These are phyloP conservation scores for Sporodiniella umbellata DNA, from an alignment of 371 early-diverging fungal species.

Conservation along the genomic window DNA sequence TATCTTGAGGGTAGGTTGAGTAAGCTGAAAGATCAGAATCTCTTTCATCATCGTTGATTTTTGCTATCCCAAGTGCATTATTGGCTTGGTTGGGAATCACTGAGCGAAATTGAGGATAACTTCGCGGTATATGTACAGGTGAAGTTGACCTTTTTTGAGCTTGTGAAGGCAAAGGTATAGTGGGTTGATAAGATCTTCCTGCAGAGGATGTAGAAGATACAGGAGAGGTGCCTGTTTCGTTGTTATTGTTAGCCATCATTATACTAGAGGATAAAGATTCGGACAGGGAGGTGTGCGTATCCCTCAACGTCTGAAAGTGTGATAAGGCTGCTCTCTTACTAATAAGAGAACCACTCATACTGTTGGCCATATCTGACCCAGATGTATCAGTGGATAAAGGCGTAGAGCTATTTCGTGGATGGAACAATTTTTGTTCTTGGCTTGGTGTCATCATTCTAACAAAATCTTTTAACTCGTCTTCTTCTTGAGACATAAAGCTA, in stretches of 20 bases:
- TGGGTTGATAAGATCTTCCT: constrained; percentile 23
- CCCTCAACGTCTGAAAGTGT: constrained; percentile 34
- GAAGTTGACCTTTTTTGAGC: constrained; percentile 14
- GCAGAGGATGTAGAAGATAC: constrained; percentile 25
- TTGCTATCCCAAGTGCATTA: constrained; percentile 4
- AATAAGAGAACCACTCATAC: constrained; percentile 2
- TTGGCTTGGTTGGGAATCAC: neutral
- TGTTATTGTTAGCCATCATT: constrained; percentile 1
- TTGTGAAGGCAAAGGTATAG: constrained; percentile 22
- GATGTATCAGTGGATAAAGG: constrained; percentile 7
- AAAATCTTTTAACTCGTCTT: constrained; percentile 61
- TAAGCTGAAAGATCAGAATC: constrained; percentile 12
- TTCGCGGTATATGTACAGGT: constrained; percentile 24
- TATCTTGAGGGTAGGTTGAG: constrained; percentile 24
- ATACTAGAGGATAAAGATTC: constrained; percentile 22
- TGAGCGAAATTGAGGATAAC: constrained; percentile 15
- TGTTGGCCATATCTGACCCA: neutral
- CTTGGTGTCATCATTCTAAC: constrained; percentile 55
- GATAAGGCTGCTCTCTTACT: constrained; percentile 18
- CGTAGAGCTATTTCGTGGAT: constrained; percentile 5
- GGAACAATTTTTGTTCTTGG: constrained; percentile 50
- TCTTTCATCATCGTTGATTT: neutral
- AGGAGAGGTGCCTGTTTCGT: constrained; percentile 4
- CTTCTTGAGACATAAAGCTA: constrained; percentile 19
- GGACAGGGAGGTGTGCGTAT: constrained; percentile 25